Evolutionary conservation across 2,329 filamentous ascomycete genomes (phyloP).

Genomic region (Ustilaginoidea virens): DNA sequence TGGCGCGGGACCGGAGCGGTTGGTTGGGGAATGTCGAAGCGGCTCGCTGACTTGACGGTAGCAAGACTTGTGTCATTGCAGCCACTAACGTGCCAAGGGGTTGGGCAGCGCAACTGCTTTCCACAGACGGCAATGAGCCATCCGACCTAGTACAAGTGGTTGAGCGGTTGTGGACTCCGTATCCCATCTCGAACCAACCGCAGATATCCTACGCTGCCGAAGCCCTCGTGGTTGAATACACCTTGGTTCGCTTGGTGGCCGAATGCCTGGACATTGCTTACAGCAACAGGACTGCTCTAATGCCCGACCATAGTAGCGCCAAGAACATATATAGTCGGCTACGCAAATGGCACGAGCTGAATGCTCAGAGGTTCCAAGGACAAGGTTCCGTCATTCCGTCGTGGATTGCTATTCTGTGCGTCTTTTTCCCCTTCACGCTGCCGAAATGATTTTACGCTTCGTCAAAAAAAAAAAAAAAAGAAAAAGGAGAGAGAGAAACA

Average conservation of each 20-base stretch:
- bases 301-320: conserved; percentile 3
- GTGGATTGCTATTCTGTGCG: conserved; percentile 5
- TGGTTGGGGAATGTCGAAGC: too few relatives aligned
- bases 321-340: conserved; percentile 3
- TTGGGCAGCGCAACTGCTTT: background rate
- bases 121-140: background rate
- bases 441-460: background rate
- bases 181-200: conserved; percentile 2
- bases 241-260: conserved; percentile 2
- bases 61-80: conserved; percentile 1
- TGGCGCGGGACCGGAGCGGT: background rate
- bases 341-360: background rate
- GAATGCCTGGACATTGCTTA: conserved; percentile 1
- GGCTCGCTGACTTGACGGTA: too few relatives aligned
- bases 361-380: background rate
- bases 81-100: background rate
- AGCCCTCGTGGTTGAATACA: conserved; percentile 1
- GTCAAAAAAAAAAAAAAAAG: background rate
- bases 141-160: background rate
- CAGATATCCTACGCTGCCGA: conserved; percentile 1
- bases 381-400: conserved; percentile 3
- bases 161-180: conserved; percentile 5
- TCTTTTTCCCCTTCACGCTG: background rate
- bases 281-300: background rate
- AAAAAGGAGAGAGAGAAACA: conserved; percentile 2